These are phyloP conservation scores for Corrigiola litoralis DNA, from an alignment of 179 eudicot species.

Conservation along the genomic window DNA sequence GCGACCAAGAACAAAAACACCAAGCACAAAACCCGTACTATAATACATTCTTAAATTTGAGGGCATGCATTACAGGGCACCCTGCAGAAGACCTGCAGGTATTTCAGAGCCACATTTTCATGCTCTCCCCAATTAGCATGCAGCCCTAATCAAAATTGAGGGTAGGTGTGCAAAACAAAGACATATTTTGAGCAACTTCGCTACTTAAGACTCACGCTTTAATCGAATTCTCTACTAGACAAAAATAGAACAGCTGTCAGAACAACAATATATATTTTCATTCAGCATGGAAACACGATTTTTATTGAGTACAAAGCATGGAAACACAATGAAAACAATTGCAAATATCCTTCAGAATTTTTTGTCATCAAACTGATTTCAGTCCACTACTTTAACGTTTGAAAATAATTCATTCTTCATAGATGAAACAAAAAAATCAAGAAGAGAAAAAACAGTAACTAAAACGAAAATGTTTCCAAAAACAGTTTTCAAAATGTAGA, in stretches of 20 bases:
- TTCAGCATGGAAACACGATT: too few species aligned
- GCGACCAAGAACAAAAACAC: too few species aligned
- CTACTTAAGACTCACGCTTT: neutral
- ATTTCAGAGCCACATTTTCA: constrained; percentile 25
- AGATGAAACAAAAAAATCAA: neutral
- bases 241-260: too few species aligned
- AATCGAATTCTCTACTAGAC: neutral
- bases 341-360: constrained; percentile 20
- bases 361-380: constrained; percentile 21
- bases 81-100: constrained; percentile 42
- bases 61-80: constrained; percentile 29
- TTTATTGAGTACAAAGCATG: too few species aligned
- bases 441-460: neutral
- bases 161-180: too few species aligned
- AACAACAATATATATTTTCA: too few species aligned
- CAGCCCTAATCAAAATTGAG: too few species aligned
- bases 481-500: neutral
- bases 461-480: neutral
- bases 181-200: too few species aligned
- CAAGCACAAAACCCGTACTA: constrained; percentile 38
- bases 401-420: constrained; percentile 15
- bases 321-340: neutral
- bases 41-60: constrained; percentile 25
- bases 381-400: constrained; percentile 29
- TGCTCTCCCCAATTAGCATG: too few species aligned